Evolutionary conservation across 306 rosid species (phyloP), one percentile per base, ranked within the genome.

Genomic region (Rubus idaeus): DNA sequence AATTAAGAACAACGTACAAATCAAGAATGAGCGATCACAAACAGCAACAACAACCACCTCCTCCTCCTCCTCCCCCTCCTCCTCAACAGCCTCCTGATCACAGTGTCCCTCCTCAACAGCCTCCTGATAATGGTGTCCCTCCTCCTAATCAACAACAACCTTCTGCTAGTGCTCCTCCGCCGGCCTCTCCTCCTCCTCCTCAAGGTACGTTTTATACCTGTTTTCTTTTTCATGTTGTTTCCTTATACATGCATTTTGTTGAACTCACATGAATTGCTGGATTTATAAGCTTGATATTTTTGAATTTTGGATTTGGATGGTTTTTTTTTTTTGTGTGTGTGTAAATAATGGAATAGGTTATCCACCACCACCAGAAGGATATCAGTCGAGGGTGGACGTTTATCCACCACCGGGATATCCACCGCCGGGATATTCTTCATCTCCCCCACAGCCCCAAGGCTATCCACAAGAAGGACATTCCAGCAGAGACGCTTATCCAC

Each of bases 21-120:
- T 17, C 8, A 16, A 83, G 57, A 56, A 93, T 93, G 98, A 88
- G 90, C 51, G 86, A 90, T 74, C 88, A 89, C 85, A 84, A 75
- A 18, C 96, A 93, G 78, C 92, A 91, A 30, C 74, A 26, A 10
- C 74, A 8, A 6, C 75, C 21, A 3, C 39, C 8, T 3, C 13
- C 35, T 10, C 1, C 35, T 10, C 1, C 17, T 21, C 6, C 73
- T 68, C 96, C 93, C 60, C 94, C 96, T 56, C 90, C 75, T 50
- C 18, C 60, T 52, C 58, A 14, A 30, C 45, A 4, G 10, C 69
- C 46, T 64, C 2, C 11, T 16, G 6, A 6, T 35, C 45, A 35
- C 12, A 20, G 46, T 16, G 20, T 3, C 17, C 30, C 70, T 65
- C 50, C 41, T 60, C 93, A 16, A 35, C 61, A 17, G 1, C 50